Evolutionary conservation across 2,329 filamentous ascomycete genomes (phyloP), one percentile per base, ranked within the genome.

Genomic region (Colletotrichum graminicola): DNA sequence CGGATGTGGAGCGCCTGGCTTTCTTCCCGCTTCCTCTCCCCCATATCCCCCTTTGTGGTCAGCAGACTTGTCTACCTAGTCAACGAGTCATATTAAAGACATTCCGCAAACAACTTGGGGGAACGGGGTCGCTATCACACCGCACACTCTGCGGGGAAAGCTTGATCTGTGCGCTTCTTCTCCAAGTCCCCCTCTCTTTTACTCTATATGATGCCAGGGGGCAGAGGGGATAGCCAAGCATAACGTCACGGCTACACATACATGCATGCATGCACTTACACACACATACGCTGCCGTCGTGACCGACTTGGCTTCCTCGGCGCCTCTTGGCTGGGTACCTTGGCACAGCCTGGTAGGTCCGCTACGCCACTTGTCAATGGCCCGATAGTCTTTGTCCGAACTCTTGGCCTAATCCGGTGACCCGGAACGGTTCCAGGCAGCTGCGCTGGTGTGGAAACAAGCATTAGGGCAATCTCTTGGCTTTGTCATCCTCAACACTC

Each of bases 241-340:
- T 21, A 43, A 12, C 47, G 7, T 1, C 41, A 21, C 41, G 41
- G 7, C 6, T 21, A 5, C 39, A 43, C 16, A 39, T 8, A 10
- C 36, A 39, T 18, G 39, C 14, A 16, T 41, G 23, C 34, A 49
- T 5, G 7, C 29, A 32, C 41, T 14, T 21, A n/a, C 26, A n/a
- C 11, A 61, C 57, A 8, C 59, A 49, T 10, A 1, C n/a, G 6
- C 26, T 59, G 45, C 61, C 66, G 66, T 14, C 60, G 43, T 26
- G 67, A 26, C 49, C 57, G 68, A 63, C 68, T 71, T 68, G 68
- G 68, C 65, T 43, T 39, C 23, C 66, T 49, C 36, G 45, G 60
- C 36, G n/a, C 18, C 34, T 51, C 52, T 47, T 49, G 8, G 43
- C 7, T 45, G n/a, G 16, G 14, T 63, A 10, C 36, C 54, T 51